phyloP scores from a whole-genome alignment of 805 yeast species.

The Yarrowia hollandica region DNA sequence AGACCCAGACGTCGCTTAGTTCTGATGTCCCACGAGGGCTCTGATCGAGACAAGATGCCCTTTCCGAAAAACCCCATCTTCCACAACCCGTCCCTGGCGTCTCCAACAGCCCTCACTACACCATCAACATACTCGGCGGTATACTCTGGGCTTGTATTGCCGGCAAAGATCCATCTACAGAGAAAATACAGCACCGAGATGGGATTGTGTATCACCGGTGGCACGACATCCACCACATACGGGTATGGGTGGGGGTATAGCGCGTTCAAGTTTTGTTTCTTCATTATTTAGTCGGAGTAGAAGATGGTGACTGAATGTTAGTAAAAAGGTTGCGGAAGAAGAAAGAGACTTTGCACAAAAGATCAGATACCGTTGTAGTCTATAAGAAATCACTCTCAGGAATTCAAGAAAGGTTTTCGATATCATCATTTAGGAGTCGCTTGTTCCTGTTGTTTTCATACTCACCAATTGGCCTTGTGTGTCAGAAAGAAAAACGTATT shows the following conservation, averaged over 20 bases:
- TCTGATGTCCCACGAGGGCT: slow-evolving; percentile 85
- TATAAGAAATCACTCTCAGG: slow-evolving; percentile 41
- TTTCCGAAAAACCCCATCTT: slow-evolving; percentile 89
- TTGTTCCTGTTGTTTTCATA: neutral
- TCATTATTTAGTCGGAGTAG: neutral
- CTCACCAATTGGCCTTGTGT: slow-evolving; percentile 12
- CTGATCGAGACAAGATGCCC: slow-evolving; percentile 84
- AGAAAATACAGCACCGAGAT: slow-evolving; percentile 57
- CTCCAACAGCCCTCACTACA: slow-evolving; percentile 42
- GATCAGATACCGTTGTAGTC: slow-evolving; percentile 98
- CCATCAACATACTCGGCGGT: slow-evolving; percentile 34
- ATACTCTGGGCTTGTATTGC: slow-evolving; percentile 33
- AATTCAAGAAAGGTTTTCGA: slow-evolving; percentile 20
- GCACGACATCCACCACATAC: slow-evolving; percentile 26
- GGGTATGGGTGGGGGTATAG: slow-evolving; percentile 24
- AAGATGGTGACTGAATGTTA: neutral
- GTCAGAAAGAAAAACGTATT: neutral
- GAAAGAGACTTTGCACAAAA: neutral
- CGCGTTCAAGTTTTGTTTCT: slow-evolving; percentile 14
- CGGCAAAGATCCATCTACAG: slow-evolving; percentile 35
- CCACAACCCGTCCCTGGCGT: slow-evolving; percentile 63
- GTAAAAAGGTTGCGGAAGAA: neutral
- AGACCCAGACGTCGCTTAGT: slow-evolving; percentile 57
- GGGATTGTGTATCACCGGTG: slow-evolving; percentile 59
- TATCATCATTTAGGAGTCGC: slow-evolving; percentile 15